Evolutionary conservation across 2,329 filamentous ascomycete species (phyloP).

Genomic region (Hypoxylon sp.): DNA sequence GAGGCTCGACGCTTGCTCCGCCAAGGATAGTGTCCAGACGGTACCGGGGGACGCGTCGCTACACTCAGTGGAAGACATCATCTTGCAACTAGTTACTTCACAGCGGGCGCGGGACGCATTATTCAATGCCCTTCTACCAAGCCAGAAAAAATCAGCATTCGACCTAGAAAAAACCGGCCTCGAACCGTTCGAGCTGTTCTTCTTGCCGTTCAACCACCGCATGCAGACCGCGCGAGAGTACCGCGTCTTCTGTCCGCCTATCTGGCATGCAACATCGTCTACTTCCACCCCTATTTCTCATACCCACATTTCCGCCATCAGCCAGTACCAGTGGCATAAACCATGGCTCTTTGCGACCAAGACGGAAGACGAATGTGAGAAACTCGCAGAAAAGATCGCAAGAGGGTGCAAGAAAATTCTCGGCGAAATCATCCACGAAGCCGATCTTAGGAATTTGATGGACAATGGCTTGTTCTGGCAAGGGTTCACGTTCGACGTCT

Average conservation of each 20-base stretch:
- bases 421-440: constrained; percentile 50
- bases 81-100: constrained; percentile 59
- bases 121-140: constrained; percentile 44
- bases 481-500: constrained; percentile 62
- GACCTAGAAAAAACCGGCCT: neutral
- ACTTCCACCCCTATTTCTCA: neutral
- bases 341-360: constrained; percentile 52
- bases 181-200: constrained; percentile 54
- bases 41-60: constrained; percentile 50
- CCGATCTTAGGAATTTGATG: constrained; percentile 43
- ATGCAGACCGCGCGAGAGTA: constrained; percentile 60
- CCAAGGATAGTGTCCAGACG: constrained; percentile 61
- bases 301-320: constrained; percentile 56
- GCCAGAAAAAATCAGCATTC: constrained; percentile 16
- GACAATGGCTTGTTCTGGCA: constrained; percentile 54
- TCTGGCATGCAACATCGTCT: constrained; percentile 20
- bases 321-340: constrained; percentile 60
- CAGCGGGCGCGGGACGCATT: constrained; percentile 56
- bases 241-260: constrained; percentile 61
- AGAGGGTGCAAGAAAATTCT: constrained; percentile 45
- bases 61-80: constrained; percentile 53
- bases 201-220: constrained; percentile 59
- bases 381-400: constrained; percentile 39
- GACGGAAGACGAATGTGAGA: constrained; percentile 28
- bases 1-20: constrained; percentile 59